Conservation (phyloP, 176 grass and related monocot genomes). For the Eragrostis curvula region DNA sequence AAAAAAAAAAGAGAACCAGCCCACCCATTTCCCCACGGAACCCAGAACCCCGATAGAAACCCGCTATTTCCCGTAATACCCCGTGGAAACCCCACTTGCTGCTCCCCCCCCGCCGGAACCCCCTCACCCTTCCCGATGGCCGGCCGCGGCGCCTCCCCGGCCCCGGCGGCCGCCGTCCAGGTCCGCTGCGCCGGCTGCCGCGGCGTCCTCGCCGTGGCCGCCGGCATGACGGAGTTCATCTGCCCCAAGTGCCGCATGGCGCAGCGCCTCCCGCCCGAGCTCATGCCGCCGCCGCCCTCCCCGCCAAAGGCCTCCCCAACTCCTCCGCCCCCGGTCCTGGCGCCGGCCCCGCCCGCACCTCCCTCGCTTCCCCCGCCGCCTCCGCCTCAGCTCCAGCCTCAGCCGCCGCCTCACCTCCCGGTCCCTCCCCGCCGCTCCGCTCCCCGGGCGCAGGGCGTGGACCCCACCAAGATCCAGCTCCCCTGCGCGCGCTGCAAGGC, state of each 20-base stretch:
- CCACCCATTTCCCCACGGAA: neutral
- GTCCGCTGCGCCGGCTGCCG: slow-evolving; percentile 79
- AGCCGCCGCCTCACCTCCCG: neutral
- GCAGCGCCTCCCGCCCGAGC: slow-evolving; percentile 87
- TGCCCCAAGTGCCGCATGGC: slow-evolving; percentile 78
- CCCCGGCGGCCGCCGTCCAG: slow-evolving; percentile 30
- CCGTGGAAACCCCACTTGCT: slow-evolving; percentile 4
- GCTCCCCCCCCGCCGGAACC: slow-evolving; percentile 6
- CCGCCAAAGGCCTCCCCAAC: slow-evolving; percentile 15
- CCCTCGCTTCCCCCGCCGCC: neutral
- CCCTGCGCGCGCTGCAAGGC: slow-evolving; percentile 51
- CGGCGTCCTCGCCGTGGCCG: slow-evolving; percentile 55
- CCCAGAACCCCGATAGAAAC: neutral
- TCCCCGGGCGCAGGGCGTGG: slow-evolving; percentile 35
- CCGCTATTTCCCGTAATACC: neutral
- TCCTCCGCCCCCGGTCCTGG: slow-evolving; percentile 2
- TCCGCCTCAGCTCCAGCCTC: neutral
- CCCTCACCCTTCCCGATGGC: slow-evolving; percentile 34
- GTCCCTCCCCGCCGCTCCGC: neutral
- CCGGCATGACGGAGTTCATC: slow-evolving; percentile 86
- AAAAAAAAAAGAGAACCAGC: no score
- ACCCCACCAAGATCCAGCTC: slow-evolving; percentile 44
- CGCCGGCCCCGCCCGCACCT: neutral
- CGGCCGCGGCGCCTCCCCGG: slow-evolving; percentile 16
- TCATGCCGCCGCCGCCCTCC: slow-evolving; percentile 43